phyloP scores from a whole-genome alignment of 805 yeast genomes.

The Candida dendrica region DNA sequence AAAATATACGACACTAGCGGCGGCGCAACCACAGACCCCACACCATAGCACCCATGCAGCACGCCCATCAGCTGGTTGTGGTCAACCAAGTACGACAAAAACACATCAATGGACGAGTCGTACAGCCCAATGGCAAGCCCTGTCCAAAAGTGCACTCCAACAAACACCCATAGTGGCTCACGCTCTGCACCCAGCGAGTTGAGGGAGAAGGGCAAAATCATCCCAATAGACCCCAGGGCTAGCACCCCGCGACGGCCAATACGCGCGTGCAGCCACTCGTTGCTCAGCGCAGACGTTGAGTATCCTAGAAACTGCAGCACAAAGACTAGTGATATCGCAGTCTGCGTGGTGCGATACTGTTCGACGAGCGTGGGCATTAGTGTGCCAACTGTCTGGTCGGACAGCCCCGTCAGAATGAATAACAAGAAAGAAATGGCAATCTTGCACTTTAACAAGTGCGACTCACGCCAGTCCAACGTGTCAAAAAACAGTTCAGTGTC shows the following conservation, averaged over 20 bases:
- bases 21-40: constrained; percentile 68
- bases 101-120: constrained; percentile 50
- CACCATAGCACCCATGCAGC: constrained; percentile 64
- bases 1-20: constrained; percentile 44
- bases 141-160: constrained; percentile 29
- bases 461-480: constrained; percentile 15
- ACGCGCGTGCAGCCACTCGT: constrained; percentile 31
- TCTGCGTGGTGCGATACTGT: constrained; percentile 41
- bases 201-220: constrained; percentile 32
- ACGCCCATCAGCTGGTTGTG: constrained; percentile 53
- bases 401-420: constrained; percentile 44
- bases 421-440: constrained; percentile 30
- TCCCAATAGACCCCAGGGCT: constrained; percentile 25
- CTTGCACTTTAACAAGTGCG: constrained; percentile 36
- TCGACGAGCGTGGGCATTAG: constrained; percentile 44
- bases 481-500: not conserved
- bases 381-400: constrained; percentile 58
- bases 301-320: constrained; percentile 50
- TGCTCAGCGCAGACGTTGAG: constrained; percentile 41
- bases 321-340: constrained; percentile 41
- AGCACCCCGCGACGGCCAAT: constrained; percentile 45
- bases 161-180: constrained; percentile 29
- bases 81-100: constrained; percentile 38
- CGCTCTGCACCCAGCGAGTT: constrained; percentile 27
- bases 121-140: constrained; percentile 54